Percentiles rank a stretch among this genome's conserved stretches.
phyloP scores from a whole-genome alignment of 176 grass and related monocot species.

The Lolium rigidum region DNA sequence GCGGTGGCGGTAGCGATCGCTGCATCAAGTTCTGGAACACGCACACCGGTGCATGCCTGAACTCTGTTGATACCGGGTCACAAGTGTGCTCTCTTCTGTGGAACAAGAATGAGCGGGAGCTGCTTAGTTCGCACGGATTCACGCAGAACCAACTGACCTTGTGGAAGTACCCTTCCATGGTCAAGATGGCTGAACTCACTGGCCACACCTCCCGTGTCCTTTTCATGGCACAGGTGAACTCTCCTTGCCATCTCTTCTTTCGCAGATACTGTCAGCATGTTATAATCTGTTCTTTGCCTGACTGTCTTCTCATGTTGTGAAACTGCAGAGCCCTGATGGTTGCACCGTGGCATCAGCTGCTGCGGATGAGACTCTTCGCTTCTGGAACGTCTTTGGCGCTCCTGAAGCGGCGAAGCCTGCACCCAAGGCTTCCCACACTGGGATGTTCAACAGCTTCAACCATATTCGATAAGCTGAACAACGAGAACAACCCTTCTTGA shows the following conservation, averaged over 20 bases:
- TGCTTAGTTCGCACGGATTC: constrained; percentile 60
- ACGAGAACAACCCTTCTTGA: constrained; percentile 12
- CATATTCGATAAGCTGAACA: constrained; percentile 57
- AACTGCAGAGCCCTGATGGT: constrained; percentile 72
- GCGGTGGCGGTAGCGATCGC: constrained; percentile 54
- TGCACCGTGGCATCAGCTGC: constrained; percentile 73
- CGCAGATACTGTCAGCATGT: not conserved
- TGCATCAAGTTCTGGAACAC: constrained; percentile 84
- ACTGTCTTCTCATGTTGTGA: constrained; percentile 16
- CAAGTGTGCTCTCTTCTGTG: constrained; percentile 61
- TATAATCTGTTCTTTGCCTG: constrained; percentile 29
- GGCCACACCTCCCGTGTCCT: constrained; percentile 67
- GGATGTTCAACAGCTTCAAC: constrained; percentile 71
- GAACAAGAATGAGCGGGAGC: constrained; percentile 65
- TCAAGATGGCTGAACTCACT: constrained; percentile 68
- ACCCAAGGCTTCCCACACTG: constrained; percentile 49
- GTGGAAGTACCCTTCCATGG: constrained; percentile 69
- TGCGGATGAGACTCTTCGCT: constrained; percentile 70
- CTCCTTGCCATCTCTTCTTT: constrained; percentile 6
- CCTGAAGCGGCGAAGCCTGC: constrained; percentile 61
- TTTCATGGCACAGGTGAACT: constrained; percentile 62
- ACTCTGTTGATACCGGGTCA: constrained; percentile 61
- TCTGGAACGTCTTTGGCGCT: constrained; percentile 76
- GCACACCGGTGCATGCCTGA: constrained; percentile 59
- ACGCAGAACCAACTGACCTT: constrained; percentile 57